Evolutionary conservation across 495 filamentous ascomycete genomes (phyloP).

Genomic region (Penicillium odoratum): DNA sequence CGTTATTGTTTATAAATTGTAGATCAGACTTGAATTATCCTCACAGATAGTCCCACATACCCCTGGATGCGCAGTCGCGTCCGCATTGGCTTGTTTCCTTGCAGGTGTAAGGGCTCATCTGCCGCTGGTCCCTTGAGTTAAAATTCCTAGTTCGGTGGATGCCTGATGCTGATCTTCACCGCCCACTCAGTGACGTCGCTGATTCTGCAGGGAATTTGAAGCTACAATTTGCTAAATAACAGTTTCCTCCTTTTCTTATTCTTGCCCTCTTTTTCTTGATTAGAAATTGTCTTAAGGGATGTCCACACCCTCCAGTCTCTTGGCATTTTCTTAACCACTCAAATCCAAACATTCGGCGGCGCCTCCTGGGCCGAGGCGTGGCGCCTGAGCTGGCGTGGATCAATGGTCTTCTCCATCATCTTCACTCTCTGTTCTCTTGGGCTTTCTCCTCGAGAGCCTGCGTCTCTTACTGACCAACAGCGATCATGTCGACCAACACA

Average conservation of each 20-base stretch:
- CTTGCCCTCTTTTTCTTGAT: neutral
- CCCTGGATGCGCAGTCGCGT: too few relatives aligned
- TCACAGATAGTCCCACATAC: too few relatives aligned
- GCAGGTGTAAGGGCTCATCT: too few relatives aligned
- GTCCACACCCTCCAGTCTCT: conserved; percentile 27
- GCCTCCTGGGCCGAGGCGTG: conserved; percentile 23
- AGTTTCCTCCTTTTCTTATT: neutral
- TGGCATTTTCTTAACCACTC: conserved; percentile 19
- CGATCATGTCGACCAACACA: conserved; percentile 27
- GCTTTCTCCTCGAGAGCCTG: conserved; percentile 6
- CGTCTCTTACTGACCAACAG: conserved; percentile 5
- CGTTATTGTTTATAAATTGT: neutral
- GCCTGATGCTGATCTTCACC: conserved; percentile 18
- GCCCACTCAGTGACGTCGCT: conserved; percentile 28
- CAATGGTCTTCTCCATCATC: conserved; percentile 13
- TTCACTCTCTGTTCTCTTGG: conserved; percentile 12
- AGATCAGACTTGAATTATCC: too few relatives aligned
- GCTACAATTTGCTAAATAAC: neutral
- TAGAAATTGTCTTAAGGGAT: conserved; percentile 13
- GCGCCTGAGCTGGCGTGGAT: conserved; percentile 3
- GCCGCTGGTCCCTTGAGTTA: neutral
- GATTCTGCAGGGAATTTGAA: conserved; percentile 12
- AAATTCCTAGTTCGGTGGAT: neutral
- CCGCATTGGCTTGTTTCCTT: too few relatives aligned
- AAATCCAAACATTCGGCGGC: conserved; percentile 25